Conservation (phyloP, 2,329 filamentous ascomycete genomes). For the Aschersonia sp. region DNA sequence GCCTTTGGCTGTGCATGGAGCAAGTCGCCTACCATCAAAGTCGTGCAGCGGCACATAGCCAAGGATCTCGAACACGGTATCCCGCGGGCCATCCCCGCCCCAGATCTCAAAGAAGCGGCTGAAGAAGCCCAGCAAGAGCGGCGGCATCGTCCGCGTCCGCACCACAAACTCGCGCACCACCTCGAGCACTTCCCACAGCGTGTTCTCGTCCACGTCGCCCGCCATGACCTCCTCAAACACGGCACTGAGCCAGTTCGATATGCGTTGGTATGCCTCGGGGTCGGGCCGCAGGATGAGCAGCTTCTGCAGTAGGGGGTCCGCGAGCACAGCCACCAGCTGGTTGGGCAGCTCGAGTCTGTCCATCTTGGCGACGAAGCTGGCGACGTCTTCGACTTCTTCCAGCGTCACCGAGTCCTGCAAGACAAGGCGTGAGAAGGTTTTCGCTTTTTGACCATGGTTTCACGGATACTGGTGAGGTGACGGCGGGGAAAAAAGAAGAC, state of each 20-base stretch:
- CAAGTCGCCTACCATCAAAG: conserved; percentile 33
- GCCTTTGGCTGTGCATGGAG: too few relatives aligned
- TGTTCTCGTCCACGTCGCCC: conserved; percentile 32
- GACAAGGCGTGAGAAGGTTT: neutral
- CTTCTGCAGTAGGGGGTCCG: conserved; percentile 67
- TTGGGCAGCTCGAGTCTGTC: conserved; percentile 72
- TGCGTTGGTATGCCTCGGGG: conserved; percentile 32
- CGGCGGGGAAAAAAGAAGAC: conserved; percentile 4
- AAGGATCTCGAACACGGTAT: conserved; percentile 42
- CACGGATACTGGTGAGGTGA: neutral
- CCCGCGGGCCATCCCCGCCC: conserved; percentile 42
- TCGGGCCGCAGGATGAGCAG: conserved; percentile 51
- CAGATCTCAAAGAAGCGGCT: conserved; percentile 40
- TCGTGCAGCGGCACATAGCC: conserved; percentile 36
- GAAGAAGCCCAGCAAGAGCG: conserved; percentile 35
- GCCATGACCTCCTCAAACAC: conserved; percentile 40
- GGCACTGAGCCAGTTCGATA: conserved; percentile 44
- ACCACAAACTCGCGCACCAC: conserved; percentile 40
- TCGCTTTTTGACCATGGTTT: neutral
- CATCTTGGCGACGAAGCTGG: conserved; percentile 55
- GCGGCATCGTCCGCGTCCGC: conserved; percentile 37
- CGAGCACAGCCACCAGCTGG: conserved; percentile 63
- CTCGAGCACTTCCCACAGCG: conserved; percentile 38
- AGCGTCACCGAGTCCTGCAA: conserved; percentile 49
- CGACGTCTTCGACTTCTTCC: conserved; percentile 63